Percentiles rank a stretch among this genome's conserved stretches.
Conservation (phyloP, 768 basidiomycete genomes). For the Cystofilobasidium bisporidii region DNA sequence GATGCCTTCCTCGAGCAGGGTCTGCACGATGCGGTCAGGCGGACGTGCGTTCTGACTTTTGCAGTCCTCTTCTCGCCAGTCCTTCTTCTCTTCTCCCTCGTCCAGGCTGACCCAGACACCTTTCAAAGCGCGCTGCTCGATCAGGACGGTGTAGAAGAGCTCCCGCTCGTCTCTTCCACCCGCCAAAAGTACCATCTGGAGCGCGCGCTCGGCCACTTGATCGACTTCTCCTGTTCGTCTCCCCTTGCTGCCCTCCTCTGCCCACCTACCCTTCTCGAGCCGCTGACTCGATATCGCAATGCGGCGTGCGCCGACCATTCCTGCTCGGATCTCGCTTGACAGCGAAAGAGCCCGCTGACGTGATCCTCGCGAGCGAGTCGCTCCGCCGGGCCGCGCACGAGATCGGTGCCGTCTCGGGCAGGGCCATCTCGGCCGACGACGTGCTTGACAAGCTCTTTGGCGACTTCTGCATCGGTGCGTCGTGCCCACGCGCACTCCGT, state of each 20-base stretch:
- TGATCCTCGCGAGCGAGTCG: conserved; percentile 77
- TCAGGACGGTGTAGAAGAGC: conserved; percentile 33
- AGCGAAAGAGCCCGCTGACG: too few species aligned
- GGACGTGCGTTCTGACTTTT: conserved; percentile 48
- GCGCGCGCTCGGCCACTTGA: conserved; percentile 48
- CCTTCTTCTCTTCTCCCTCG: neutral
- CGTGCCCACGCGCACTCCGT: neutral
- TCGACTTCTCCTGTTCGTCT: neutral
- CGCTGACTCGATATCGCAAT: conserved; percentile 44
- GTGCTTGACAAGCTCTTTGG: conserved; percentile 70
- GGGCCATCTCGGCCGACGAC: conserved; percentile 65
- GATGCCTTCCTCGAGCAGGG: conserved; percentile 50
- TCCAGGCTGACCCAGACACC: neutral
- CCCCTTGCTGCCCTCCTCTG: neutral
- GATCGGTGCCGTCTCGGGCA: conserved; percentile 73
- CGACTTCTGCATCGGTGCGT: conserved; percentile 76
- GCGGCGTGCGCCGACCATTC: too few species aligned
- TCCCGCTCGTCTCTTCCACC: conserved; percentile 64
- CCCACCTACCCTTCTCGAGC: too few species aligned
- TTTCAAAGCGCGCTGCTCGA: conserved; percentile 1
- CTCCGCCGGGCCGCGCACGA: conserved; percentile 74
- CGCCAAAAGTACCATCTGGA: conserved; percentile 71
- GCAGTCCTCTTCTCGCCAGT: neutral
- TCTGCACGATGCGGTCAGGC: conserved; percentile 49
- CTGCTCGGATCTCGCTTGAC: too few species aligned